phyloP scores from a whole-genome alignment of 768 basidiomycete genomes.

The Boletus pseudo-olivaceus region DNA sequence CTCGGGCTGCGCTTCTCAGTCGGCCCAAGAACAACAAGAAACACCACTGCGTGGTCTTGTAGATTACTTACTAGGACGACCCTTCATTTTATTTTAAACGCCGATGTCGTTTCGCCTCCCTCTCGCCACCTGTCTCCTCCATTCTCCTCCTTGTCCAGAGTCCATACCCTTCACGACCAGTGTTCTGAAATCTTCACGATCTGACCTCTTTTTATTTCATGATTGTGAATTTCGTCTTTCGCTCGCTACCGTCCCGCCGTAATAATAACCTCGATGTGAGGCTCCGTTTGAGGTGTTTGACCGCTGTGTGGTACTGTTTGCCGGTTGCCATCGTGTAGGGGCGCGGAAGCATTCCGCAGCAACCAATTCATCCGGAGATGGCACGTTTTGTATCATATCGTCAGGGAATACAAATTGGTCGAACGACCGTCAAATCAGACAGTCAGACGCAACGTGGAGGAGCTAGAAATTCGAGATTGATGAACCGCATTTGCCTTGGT shows the following conservation, averaged over 20 bases:
- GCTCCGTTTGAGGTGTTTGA: neutral
- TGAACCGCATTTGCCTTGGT: neutral
- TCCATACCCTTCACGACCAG: slow-evolving; percentile 38
- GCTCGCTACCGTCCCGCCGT: neutral
- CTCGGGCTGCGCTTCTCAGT: slow-evolving; percentile 81
- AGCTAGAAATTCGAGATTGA: neutral
- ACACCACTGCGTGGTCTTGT: slow-evolving; percentile 43
- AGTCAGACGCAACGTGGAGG: neutral
- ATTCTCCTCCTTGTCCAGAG: slow-evolving; percentile 22
- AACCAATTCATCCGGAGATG: neutral
- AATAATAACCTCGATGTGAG: neutral
- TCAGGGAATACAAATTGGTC: neutral
- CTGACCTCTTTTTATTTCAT: slow-evolving; percentile 28
- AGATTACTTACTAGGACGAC: slow-evolving; percentile 29
- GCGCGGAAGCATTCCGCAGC: slow-evolving; percentile 15
- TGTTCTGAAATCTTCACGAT: slow-evolving; percentile 38
- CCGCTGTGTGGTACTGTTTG: slow-evolving; percentile 6
- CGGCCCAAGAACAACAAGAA: slow-evolving; percentile 45
- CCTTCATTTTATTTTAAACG: slow-evolving; percentile 18
- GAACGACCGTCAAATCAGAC: neutral
- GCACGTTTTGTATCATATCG: neutral
- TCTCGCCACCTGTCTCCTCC: slow-evolving; percentile 15
- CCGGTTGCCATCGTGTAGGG: slow-evolving; percentile 13
- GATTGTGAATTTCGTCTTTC: slow-evolving; percentile 10
- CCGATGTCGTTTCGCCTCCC: slow-evolving; percentile 18